Evolutionary conservation across 179 eudicot species (phyloP), one percentile per base, ranked within the genome.

Genomic region (Gypsophila paniculata): DNA sequence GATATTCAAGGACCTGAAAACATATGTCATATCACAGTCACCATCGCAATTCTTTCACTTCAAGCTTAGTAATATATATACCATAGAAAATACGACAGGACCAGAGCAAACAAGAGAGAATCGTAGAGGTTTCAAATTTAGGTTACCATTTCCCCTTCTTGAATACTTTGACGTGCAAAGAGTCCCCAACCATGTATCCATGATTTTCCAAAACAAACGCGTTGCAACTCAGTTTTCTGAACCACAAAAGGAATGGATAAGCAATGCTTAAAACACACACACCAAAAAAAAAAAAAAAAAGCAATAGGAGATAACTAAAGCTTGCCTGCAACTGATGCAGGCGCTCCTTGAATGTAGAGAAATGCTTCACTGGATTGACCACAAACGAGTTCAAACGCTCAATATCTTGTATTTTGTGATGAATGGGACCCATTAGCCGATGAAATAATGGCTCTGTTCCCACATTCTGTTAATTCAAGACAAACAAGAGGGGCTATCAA

Each of bases 141-240:
- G 38, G 32, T 78, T 86, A 94, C 99, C 99, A 94, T 94, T 76
- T 94, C 90, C 79, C 99, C 99, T 87, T 91, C 96, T 84, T 85
- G 96, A 77, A 94, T 87, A 61, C 55, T 86, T 48, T 81, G 85
- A 42, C 97, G 89, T 32, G 99, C 99, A 85, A 94, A 94, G 70
- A 94, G 95, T 71, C 99, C 99, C 99, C 99, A 94, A 73, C 99
- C 97, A 77, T 94, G 99, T 72, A 91, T 91, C 72, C 90, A 85
- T 71, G 97, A 94, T 85, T 86, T 88, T 42, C 99, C 99, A 58
- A 94, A 94, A 76, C 97, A 88, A 81, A 94, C 86, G 61, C 89
- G 84, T 38, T 77, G 78, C 17, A 76, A 81, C 69, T 90, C 99
- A n/a, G 86, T 85, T 62, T 18, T 91, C 97, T 94, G 90, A 60